These are phyloP conservation scores for Aspergillus leporis DNA, from an alignment of 495 filamentous ascomycete species.

Conservation along the genomic window DNA sequence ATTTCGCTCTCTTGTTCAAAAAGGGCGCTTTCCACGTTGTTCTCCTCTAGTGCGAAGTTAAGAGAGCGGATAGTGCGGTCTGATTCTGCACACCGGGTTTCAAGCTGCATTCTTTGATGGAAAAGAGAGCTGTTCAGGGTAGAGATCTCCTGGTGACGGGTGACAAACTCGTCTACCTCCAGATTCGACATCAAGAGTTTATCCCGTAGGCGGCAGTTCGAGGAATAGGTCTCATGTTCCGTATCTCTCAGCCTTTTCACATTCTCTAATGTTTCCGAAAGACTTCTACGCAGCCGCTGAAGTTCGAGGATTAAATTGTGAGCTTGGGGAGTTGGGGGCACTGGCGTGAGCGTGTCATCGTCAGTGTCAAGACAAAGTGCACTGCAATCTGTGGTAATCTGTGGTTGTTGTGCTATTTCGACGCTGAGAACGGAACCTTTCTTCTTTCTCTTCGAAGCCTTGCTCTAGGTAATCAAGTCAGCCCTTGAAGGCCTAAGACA, in stretches of 20 bases:
- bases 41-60: background rate
- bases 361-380: background rate
- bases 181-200: background rate
- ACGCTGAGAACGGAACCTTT: background rate
- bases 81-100: background rate
- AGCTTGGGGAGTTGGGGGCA: background rate
- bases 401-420: background rate
- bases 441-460: background rate
- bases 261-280: background rate
- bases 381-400: background rate
- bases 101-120: background rate
- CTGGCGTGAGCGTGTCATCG: background rate
- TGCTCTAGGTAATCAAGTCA: background rate
- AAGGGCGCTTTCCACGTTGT: background rate
- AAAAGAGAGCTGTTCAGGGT: background rate
- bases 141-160: background rate
- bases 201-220: background rate
- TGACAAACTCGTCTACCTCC: background rate
- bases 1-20: background rate
- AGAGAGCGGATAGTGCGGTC: background rate
- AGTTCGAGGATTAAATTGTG: background rate
- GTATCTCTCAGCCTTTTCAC: background rate
- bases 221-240: background rate
- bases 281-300: background rate
- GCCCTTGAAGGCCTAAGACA: background rate